Percentiles rank a stretch among this genome's conserved stretches.
These are phyloP conservation scores for Phallus indusiatus DNA, from an alignment of 768 basidiomycete species.

Conservation along the genomic window DNA sequence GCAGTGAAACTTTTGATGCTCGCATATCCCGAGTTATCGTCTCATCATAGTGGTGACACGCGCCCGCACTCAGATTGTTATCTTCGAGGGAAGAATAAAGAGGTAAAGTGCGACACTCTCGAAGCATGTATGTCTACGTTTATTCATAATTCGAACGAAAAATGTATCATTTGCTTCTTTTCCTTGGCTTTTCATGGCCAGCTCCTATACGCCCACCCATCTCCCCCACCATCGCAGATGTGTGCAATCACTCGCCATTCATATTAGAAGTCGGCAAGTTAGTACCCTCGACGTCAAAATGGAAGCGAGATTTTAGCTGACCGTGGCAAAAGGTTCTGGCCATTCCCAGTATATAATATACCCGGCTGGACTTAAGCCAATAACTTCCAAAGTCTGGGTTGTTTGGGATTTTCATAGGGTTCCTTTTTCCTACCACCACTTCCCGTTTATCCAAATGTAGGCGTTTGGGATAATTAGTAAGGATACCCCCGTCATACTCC, in stretches of 20 bases:
- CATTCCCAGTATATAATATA: neutral
- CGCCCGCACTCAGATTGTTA: neutral
- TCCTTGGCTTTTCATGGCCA: too few relatives aligned
- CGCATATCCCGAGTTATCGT: conserved; percentile 56
- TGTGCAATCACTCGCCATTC: neutral
- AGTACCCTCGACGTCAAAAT: neutral
- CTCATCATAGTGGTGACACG: neutral
- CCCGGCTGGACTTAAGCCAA: neutral
- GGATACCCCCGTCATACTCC: neutral
- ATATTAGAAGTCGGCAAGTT: neutral
- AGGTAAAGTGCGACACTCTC: neutral
- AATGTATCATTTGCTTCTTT: too few relatives aligned
- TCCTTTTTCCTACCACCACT: neutral
- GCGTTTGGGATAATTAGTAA: neutral
- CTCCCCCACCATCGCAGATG: too few relatives aligned
- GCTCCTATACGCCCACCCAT: too few relatives aligned
- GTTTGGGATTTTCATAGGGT: neutral
- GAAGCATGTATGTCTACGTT: neutral
- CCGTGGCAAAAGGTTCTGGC: neutral
- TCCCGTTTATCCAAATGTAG: neutral
- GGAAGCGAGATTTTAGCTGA: neutral
- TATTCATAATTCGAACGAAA: too few relatives aligned
- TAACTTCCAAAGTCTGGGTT: neutral
- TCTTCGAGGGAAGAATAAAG: neutral
- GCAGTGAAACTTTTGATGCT: conserved; percentile 80